Evolutionary conservation across 805 yeast genomes (phyloP).

Genomic region (Tanozyma kutaoensis): DNA sequence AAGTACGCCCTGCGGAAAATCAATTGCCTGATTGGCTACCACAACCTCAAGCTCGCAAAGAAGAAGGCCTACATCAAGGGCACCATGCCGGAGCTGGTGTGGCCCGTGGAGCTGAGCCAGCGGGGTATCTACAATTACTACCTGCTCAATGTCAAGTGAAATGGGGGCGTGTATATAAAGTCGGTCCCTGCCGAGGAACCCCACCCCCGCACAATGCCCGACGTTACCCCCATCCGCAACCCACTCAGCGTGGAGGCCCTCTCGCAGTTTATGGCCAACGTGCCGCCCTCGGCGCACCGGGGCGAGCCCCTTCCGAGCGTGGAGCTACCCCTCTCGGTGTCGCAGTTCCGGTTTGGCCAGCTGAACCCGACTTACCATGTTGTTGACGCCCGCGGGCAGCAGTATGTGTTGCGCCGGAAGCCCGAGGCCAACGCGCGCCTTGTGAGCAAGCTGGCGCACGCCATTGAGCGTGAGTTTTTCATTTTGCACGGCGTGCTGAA

Average conservation of each 20-base stretch:
- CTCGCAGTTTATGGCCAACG: slow-evolving; percentile 8
- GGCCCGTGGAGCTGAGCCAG: slow-evolving; percentile 40
- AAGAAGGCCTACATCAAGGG: slow-evolving; percentile 18
- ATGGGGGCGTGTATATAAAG: too few relatives aligned
- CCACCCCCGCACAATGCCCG: too few relatives aligned
- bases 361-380: slow-evolving; percentile 49
- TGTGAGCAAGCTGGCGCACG: slow-evolving; percentile 44
- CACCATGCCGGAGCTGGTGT: slow-evolving; percentile 20
- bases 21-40: slow-evolving; percentile 41
- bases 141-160: slow-evolving; percentile 32
- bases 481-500: slow-evolving; percentile 29
- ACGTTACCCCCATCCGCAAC: slow-evolving; percentile 20
- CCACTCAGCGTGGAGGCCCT: slow-evolving; percentile 15
- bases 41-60: slow-evolving; percentile 21
- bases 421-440: slow-evolving; percentile 37
- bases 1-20: slow-evolving; percentile 41
- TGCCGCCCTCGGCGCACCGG: slow-evolving; percentile 7
- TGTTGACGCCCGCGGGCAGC: slow-evolving; percentile 22
- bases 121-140: slow-evolving; percentile 48
- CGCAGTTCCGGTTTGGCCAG: slow-evolving; percentile 51
- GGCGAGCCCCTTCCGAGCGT: slow-evolving; percentile 10
- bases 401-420: slow-evolving; percentile 41
- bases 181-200: too few relatives aligned
- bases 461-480: slow-evolving; percentile 48
- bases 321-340: slow-evolving; percentile 12